A percentile compares a stretch with the other conserved stretches of the same genome.
Conservation (phyloP, 176 grass and related monocot species). For the Avena sativa region DNA sequence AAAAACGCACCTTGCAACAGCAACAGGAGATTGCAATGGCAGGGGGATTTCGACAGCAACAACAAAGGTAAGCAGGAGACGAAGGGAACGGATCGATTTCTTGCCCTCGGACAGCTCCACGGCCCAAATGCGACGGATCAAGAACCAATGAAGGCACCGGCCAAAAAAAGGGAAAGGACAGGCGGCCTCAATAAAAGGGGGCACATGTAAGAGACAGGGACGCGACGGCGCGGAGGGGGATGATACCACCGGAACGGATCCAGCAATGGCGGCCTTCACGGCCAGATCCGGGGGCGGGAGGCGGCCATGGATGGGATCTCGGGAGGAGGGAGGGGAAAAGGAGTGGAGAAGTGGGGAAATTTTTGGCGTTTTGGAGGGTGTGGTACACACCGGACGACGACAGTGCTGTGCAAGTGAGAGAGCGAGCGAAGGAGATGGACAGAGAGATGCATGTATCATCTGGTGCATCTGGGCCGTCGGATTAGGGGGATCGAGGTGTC, state of each 20-base stretch:
- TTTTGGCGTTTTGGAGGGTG: constrained; percentile 45
- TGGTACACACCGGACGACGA: constrained; percentile 35
- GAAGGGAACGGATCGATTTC: background rate
- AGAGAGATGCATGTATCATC: background rate
- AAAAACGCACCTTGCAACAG: constrained; percentile 30
- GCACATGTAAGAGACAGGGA: background rate
- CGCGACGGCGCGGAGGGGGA: constrained; percentile 19
- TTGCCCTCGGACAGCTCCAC: background rate
- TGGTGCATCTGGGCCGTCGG: background rate
- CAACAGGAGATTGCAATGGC: constrained; percentile 33
- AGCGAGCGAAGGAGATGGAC: constrained; percentile 24
- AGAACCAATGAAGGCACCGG: constrained; percentile 29
- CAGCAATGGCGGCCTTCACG: constrained; percentile 52
- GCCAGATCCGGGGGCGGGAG: constrained; percentile 58
- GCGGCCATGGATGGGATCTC: constrained; percentile 65
- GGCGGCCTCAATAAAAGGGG: constrained; percentile 18
- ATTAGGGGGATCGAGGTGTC: background rate
- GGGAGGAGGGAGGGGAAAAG: constrained; percentile 34
- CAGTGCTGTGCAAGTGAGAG: constrained; percentile 21
- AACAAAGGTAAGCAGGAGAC: background rate
- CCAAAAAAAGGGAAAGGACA: background rate
- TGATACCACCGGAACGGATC: constrained; percentile 20
- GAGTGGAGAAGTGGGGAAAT: constrained; percentile 41
- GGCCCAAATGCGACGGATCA: constrained; percentile 47
- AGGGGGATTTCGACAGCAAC: constrained; percentile 27